Percentiles rank a stretch among this genome's conserved stretches.
phyloP scores from a whole-genome alignment of 208 protist species.

The Tetramitus jugosus region DNA sequence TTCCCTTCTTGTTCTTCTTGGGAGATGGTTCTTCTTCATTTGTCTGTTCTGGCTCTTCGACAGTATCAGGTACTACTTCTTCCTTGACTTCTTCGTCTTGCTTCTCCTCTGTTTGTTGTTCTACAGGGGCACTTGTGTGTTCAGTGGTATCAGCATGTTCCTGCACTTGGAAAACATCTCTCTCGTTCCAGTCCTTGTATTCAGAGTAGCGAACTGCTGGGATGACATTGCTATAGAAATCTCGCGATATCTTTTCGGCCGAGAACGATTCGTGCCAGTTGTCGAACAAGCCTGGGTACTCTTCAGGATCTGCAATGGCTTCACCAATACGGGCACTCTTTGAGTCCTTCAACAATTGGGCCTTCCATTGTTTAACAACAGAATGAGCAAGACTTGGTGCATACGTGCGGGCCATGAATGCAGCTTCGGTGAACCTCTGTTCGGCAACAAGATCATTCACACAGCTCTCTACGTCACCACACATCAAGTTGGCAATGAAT shows the following conservation, averaged over 20 bases:
- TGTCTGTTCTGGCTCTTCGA: too few species aligned
- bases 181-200: too few species aligned
- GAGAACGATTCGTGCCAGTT: constrained; percentile 19
- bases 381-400: constrained; percentile 57
- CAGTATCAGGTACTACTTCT: too few species aligned
- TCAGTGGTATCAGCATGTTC: too few species aligned
- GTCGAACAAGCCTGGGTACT: constrained; percentile 91
- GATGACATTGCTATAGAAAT: too few species aligned
- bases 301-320: constrained; percentile 73
- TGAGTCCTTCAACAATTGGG: constrained; percentile 53
- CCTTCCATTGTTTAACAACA: constrained; percentile 76
- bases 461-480: constrained; percentile 58
- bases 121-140: too few species aligned
- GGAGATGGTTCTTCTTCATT: too few species aligned
- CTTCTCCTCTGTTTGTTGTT: too few species aligned
- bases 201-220: too few species aligned
- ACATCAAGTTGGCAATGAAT: constrained; percentile 80
- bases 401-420: constrained; percentile 91
- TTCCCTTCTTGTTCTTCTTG: too few species aligned
- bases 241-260: constrained; percentile 14
- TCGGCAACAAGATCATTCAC: constrained; percentile 69
- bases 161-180: too few species aligned
- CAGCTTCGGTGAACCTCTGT: constrained; percentile 75
- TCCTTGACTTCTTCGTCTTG: too few species aligned
- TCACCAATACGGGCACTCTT: constrained; percentile 62